Base-by-base conservation (phyloP, 176 grass and related monocot genomes). In the Juncus effusus region DNA sequence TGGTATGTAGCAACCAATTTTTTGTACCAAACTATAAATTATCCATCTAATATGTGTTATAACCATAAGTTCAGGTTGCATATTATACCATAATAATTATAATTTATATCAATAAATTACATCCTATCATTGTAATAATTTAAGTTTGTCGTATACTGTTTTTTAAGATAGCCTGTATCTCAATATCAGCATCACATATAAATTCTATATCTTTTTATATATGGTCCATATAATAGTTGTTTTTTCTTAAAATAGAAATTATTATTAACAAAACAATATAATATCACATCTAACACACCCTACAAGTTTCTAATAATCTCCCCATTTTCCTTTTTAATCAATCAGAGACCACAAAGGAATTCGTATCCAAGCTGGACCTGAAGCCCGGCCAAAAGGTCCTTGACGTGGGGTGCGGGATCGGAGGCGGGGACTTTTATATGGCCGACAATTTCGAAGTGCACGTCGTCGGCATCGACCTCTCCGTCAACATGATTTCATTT, bases 371-470 rank as follows among this genome's bases (percentile, higher is more conserved):
- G 78, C 76, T 99, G 36, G 73, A 89, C 41, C 89, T 99, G 66
- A 99, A 99, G 56, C 80, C 83, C 11, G 89, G 83, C 36, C 85
- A 99, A 61, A 93, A 99, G 76, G 88, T 99, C 36, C 83, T 99
- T 16, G 94, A 99, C 78, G 94, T 99, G 3, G 94, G 94, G 13
- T 99, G 94, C 4, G 94, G 94, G 16, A 99, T 99, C 19, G 94
- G 94, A 57, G 94, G 94, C 12, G 94, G 94, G 0, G 88, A 99
- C 51, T 99, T 99, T 41, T 93, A 99, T 59, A 99, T 99, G 94
- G 83, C 94, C 73, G 94, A 87, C 11, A 93, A 92, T 51, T 93
- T 82, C 14, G 88, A 93, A 64, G 85, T 67, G n/a, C 82, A 99
- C 74, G 88, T 99, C 38, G 77, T 99, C 36, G 94, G 94, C 16